These are phyloP conservation scores for Globisporangium parvum DNA, from an alignment of 352 stramenopile genomes.

Conservation along the genomic window DNA sequence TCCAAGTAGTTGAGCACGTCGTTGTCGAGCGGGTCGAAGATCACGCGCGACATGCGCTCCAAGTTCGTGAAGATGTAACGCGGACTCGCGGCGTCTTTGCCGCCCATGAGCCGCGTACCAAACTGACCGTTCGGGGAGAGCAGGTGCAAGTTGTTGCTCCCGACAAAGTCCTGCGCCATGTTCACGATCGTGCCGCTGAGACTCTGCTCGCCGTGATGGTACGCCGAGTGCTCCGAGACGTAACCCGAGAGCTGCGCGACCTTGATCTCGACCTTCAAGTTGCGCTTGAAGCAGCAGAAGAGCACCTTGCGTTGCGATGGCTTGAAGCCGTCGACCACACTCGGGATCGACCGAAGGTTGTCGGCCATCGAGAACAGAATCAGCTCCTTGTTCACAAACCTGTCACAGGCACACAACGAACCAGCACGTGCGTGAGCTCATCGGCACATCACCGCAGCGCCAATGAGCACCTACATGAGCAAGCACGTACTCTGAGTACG, in stretches of 20 bases:
- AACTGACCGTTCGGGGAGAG: slow-evolving; percentile 96
- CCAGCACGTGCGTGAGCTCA: slow-evolving; percentile 1
- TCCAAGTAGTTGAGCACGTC: slow-evolving; percentile 88
- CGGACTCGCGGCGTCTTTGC: slow-evolving; percentile 92
- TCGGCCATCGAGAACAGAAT: slow-evolving; percentile 98
- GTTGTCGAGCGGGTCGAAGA: slow-evolving; percentile 90
- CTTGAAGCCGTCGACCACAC: slow-evolving; percentile 96
- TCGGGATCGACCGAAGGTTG: slow-evolving; percentile 95
- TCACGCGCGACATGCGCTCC: slow-evolving; percentile 66
- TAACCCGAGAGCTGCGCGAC: slow-evolving; percentile 96
- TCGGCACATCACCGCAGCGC: background rate
- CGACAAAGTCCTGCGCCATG: slow-evolving; percentile 98
- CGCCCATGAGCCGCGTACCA: slow-evolving; percentile 94
- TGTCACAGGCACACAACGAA: slow-evolving; percentile 20
- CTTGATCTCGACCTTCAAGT: slow-evolving; percentile 92
- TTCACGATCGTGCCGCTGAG: slow-evolving; percentile 95
- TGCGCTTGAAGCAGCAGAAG: slow-evolving; percentile 97
- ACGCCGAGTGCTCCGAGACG: slow-evolving; percentile 97
- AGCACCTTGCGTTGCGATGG: slow-evolving; percentile 98
- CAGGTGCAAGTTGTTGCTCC: slow-evolving; percentile 97
- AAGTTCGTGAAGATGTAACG: slow-evolving; percentile 95
- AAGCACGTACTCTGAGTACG: slow-evolving; percentile 84
- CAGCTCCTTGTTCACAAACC: slow-evolving; percentile 98
- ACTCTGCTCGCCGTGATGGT: slow-evolving; percentile 97
- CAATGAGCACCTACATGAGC: background rate